phyloP scores from a whole-genome alignment of 371 early-diverging fungal species.

The Mortierella polycephala region DNA sequence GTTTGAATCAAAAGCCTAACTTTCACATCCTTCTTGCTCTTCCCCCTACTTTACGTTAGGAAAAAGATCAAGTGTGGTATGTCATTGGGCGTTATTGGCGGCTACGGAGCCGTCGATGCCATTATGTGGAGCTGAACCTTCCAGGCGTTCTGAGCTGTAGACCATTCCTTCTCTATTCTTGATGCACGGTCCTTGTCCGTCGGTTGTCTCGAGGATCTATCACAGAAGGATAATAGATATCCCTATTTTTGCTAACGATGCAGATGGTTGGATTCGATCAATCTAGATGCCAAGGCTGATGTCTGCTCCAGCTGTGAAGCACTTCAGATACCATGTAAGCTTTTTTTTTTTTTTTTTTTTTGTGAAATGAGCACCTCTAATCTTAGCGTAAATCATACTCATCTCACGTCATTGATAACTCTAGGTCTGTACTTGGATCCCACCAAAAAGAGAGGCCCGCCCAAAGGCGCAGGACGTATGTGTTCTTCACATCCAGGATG shows the following conservation, averaged over 20 bases:
- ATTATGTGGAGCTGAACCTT: too few relatives aligned
- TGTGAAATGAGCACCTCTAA: too few relatives aligned
- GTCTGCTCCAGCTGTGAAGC: slow-evolving; percentile 32
- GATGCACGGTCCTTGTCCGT: too few relatives aligned
- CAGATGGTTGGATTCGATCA: background rate
- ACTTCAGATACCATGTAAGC: slow-evolving; percentile 33
- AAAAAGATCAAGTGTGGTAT: slow-evolving; percentile 43
- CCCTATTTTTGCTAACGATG: background rate
- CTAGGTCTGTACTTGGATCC: slow-evolving; percentile 33
- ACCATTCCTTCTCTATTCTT: too few relatives aligned
- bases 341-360: background rate
- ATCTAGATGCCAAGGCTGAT: slow-evolving; percentile 28
- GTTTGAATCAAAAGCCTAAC: too few relatives aligned
- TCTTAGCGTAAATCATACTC: too few relatives aligned
- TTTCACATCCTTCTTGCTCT: background rate
- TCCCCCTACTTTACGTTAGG: slow-evolving; percentile 2
- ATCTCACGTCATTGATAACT: background rate
- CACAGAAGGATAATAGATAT: too few relatives aligned
- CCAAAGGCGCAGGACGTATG: slow-evolving; percentile 43
- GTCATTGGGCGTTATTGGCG: background rate
- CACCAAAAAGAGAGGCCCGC: slow-evolving; percentile 40
- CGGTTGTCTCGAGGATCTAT: too few relatives aligned
- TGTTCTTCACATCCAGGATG: background rate
- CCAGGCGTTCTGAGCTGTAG: too few relatives aligned
- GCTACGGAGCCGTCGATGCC: too few relatives aligned